These are phyloP conservation scores for Gelatoporia subvermispora DNA, from an alignment of 768 basidiomycete genomes.

Conservation along the genomic window DNA sequence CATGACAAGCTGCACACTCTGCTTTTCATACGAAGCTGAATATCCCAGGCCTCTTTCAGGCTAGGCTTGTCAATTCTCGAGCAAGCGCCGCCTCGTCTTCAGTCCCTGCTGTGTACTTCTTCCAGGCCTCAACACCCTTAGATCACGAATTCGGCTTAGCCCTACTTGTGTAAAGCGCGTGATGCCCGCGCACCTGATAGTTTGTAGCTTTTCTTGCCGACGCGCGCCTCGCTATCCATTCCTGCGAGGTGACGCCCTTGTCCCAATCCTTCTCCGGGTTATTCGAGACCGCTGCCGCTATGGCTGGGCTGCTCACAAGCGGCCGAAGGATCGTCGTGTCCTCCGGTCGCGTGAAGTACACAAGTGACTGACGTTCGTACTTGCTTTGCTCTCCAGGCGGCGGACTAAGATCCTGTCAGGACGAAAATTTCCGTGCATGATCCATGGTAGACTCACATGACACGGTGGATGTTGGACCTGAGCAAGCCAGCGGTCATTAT, in stretches of 20 bases:
- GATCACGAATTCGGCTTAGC: too few species aligned
- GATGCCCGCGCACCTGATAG: too few species aligned
- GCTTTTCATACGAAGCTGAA: too few species aligned
- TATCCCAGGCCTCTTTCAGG: too few species aligned
- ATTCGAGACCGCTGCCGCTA: constrained; percentile 37
- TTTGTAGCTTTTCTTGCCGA: too few species aligned
- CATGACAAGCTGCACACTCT: too few species aligned
- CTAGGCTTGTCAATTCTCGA: too few species aligned
- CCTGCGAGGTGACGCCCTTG: constrained; percentile 29
- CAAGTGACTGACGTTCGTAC: constrained; percentile 61
- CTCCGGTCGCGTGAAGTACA: constrained; percentile 63
- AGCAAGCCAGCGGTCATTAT: constrained; percentile 62
- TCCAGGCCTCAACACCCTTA: too few species aligned
- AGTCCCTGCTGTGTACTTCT: too few species aligned
- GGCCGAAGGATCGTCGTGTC: constrained; percentile 48
- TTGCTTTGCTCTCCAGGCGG: constrained; percentile 54
- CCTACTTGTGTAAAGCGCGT: too few species aligned
- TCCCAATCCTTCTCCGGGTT: constrained; percentile 25
- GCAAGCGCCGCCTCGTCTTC: too few species aligned
- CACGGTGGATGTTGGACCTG: constrained; percentile 59
- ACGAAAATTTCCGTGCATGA: not conserved
- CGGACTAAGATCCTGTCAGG: constrained; percentile 21
- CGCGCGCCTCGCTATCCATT: constrained; percentile 41
- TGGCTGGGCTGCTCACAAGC: constrained; percentile 41
- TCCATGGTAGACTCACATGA: too few species aligned